Evolutionary conservation across 2,329 filamentous ascomycete genomes (phyloP).

Genomic region (Saccharata proteae): DNA sequence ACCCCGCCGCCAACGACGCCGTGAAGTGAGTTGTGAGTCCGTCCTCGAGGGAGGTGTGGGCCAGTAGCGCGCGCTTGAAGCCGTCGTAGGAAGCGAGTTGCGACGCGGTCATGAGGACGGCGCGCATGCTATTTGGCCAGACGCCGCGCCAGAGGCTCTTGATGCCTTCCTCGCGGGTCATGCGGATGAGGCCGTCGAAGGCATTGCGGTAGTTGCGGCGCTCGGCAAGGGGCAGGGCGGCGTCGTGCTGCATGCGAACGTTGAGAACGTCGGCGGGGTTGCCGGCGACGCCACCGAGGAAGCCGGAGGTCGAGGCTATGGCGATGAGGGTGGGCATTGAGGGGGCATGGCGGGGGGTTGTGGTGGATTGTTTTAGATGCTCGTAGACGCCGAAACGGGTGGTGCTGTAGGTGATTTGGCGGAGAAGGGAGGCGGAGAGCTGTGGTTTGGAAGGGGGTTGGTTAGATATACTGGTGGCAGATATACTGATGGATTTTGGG

Average conservation of each 20-base stretch:
- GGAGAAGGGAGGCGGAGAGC: slow-evolving; percentile 82
- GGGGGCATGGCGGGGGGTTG: slow-evolving; percentile 40
- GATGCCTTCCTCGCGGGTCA: slow-evolving; percentile 75
- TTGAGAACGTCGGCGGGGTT: slow-evolving; percentile 96
- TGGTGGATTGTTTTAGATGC: slow-evolving; percentile 65
- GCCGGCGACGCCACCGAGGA: slow-evolving; percentile 77
- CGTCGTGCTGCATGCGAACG: slow-evolving; percentile 95
- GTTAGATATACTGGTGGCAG: too few species aligned
- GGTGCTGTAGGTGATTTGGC: slow-evolving; percentile 88
- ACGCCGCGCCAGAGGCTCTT: slow-evolving; percentile 71
- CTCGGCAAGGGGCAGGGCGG: slow-evolving; percentile 58
- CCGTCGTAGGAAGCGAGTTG: slow-evolving; percentile 78
- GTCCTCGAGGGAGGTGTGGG: slow-evolving; percentile 53
- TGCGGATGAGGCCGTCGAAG: slow-evolving; percentile 71
- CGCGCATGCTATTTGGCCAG: slow-evolving; percentile 68
- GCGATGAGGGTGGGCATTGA: slow-evolving; percentile 66
- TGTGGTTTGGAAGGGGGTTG: slow-evolving; percentile 16
- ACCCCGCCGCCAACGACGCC: slow-evolving; percentile 64
- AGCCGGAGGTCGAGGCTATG: slow-evolving; percentile 73
- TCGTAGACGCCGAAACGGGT: slow-evolving; percentile 96
- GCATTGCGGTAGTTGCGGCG: slow-evolving; percentile 85
- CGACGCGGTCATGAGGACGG: slow-evolving; percentile 76
- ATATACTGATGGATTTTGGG: too few species aligned
- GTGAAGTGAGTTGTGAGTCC: slow-evolving; percentile 66
- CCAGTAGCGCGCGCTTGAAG: slow-evolving; percentile 60